phyloP scores from a whole-genome alignment of 2,329 filamentous ascomycete species.

The Ceratocystis papillata region DNA sequence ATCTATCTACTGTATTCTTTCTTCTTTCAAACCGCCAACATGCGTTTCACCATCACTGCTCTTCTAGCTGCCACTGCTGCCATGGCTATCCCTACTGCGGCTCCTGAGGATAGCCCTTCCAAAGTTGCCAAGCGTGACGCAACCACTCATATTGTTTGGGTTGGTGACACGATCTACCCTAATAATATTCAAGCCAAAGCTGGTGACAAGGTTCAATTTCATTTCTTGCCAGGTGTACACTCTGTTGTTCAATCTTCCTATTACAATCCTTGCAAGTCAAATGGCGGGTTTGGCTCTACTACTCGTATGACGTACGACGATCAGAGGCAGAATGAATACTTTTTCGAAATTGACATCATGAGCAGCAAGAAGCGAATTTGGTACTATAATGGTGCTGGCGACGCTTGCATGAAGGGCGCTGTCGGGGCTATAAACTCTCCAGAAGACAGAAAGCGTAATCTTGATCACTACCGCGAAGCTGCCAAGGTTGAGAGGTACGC shows the following conservation, averaged over 20 bases:
- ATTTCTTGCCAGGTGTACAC: background rate
- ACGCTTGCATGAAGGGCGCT: no score
- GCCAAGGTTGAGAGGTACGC: no score
- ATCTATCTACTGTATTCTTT: no score
- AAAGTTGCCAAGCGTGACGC: background rate
- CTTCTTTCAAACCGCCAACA: background rate
- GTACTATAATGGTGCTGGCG: no score
- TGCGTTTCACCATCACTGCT: background rate
- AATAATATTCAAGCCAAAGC: background rate
- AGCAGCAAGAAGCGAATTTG: no score
- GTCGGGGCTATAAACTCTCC: no score
- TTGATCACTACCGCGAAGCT: no score
- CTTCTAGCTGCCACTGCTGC: background rate
- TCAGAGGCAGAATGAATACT: no score
- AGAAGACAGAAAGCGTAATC: no score
- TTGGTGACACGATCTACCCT: background rate
- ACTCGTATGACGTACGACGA: fast-evolving
- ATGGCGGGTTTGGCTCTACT: background rate
- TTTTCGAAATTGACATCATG: no score
- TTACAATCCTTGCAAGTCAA: slow-evolving; percentile 35
- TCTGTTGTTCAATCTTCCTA: slow-evolving; percentile 29
- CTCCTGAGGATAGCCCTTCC: background rate
- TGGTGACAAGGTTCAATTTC: background rate
- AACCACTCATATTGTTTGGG: background rate
- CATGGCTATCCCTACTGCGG: background rate